phyloP scores from a whole-genome alignment of 2,329 filamentous ascomycete species.

The Trichocomaceae sp. region DNA sequence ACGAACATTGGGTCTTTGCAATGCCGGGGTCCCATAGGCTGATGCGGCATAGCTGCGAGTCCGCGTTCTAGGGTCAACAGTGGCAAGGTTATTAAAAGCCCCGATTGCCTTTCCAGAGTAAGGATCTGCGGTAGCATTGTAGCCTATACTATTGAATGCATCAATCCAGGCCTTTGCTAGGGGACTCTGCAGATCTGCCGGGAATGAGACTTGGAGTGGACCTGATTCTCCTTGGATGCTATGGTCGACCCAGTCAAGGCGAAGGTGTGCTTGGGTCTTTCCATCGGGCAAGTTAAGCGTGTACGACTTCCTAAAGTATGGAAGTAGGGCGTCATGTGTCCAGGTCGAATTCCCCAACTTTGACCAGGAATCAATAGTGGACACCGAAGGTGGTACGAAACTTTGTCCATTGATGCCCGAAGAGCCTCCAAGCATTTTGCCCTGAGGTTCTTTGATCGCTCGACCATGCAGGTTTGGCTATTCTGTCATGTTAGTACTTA shows the following conservation, averaged over 20 bases:
- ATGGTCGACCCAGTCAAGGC: constrained; percentile 9
- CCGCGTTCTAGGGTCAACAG: constrained; percentile 16
- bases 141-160: constrained; percentile 11
- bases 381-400: constrained; percentile 17
- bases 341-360: constrained; percentile 27
- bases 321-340: constrained; percentile 28
- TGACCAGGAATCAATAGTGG: constrained; percentile 34
- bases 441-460: constrained; percentile 8
- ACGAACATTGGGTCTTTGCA: constrained; percentile 14
- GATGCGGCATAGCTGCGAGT: constrained; percentile 17
- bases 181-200: constrained; percentile 3
- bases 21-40: constrained; percentile 13
- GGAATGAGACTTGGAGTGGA: constrained; percentile 15
- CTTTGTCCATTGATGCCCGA: constrained; percentile 30
- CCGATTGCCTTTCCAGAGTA: constrained; percentile 12
- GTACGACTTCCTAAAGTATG: no score
- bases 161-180: constrained; percentile 16
- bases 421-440: constrained; percentile 19
- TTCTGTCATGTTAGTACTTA: background rate
- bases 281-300: no score
- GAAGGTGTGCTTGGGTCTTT: constrained; percentile 1
- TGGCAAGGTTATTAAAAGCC: constrained; percentile 28
- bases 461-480: constrained; percentile 14
- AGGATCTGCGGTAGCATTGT: background rate
- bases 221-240: constrained; percentile 11